Base-by-base conservation (phyloP, 2,329 filamentous ascomycete species). In the Colletotrichum ledebouriae region DNA sequence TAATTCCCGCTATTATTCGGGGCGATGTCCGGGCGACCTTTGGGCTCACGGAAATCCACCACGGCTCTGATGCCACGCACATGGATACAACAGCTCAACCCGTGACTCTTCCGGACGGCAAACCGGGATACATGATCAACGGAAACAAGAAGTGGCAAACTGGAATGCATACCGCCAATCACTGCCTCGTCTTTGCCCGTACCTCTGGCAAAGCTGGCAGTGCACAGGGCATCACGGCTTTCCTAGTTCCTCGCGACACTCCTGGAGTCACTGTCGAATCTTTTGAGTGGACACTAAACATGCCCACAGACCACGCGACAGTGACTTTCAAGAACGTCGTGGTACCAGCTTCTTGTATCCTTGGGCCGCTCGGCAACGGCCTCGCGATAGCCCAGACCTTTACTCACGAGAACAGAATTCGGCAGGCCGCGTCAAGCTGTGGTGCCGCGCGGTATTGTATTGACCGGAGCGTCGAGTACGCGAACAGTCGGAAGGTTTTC, bases 141-240 rank as follows among this genome's bases (percentile, higher is more conserved):
- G 49, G 49, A 2, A 52, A 52, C 15, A 52, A 52, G 49, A 52
- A 52, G 49, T 52, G 49, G 49, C 49, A 52, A 52, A 52, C 49
- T 2, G 49, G 49, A 5, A 52, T 52, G 49, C 49, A 52, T 0
- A 52, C 25, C 49, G 25, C 49, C 15, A 52, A 17, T 4, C 49
- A 52, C 49, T 52, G 49, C n/a, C 15, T 52, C 0, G 25, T 52
- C 4, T 52, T 52, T 15, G 49, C 49, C 0, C 49, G 49, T 34
- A 52, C 49, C 25, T 52, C 49, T 25, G 49, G 49, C 49, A 52
- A 34, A 9, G 49, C 49, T n/a, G 49, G 49, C 7, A 15, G 29
- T 52, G 49, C 49, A 25, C 49, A 25, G 49, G 49, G 49, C 22
- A 52, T 52, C 49, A 52, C 49, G 3, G 49, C 49, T 12, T 52